Percentiles rank a stretch among this genome's conserved stretches.
Conservation (phyloP, 139 green algal genomes). For the Ostreobium quekettii region DNA sequence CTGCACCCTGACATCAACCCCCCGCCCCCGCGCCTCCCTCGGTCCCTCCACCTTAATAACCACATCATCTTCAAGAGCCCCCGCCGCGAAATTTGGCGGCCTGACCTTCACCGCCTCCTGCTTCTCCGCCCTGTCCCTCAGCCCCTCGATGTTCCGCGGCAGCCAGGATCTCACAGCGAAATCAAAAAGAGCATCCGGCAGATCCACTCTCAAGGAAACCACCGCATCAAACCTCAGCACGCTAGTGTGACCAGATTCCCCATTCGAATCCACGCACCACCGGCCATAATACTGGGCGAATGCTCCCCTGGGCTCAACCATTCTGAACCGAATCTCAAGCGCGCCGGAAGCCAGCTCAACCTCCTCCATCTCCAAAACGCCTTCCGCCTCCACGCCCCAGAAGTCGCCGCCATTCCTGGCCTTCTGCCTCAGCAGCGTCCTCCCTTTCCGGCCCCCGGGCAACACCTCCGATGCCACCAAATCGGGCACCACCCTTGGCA, state of each 20-base stretch:
- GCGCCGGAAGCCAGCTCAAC: not conserved
- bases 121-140: slow-evolving; percentile 4
- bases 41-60: too few species aligned
- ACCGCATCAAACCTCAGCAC: slow-evolving; percentile 14
- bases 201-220: not conserved
- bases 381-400: slow-evolving; percentile 11
- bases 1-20: too few species aligned
- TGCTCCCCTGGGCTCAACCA: slow-evolving; percentile 6
- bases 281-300: slow-evolving; percentile 1
- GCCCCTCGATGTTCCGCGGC: slow-evolving; percentile 7
- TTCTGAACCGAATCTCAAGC: slow-evolving; percentile 4
- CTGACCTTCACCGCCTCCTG: too few species aligned
- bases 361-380: not conserved
- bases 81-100: too few species aligned
- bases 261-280: not conserved
- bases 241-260: not conserved
- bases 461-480: slow-evolving; percentile 41
- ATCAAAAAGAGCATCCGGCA: slow-evolving; percentile 10
- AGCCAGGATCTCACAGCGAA: slow-evolving; percentile 17
- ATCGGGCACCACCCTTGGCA: slow-evolving; percentile 49
- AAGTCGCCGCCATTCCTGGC: not conserved
- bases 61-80: too few species aligned
- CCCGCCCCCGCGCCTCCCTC: too few species aligned
- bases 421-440: slow-evolving; percentile 19
- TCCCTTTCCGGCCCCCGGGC: slow-evolving; percentile 14